A percentile compares a stretch with the other conserved stretches of the same genome.
Conservation (phyloP, 768 basidiomycete species). For the Boletus fagicola region DNA sequence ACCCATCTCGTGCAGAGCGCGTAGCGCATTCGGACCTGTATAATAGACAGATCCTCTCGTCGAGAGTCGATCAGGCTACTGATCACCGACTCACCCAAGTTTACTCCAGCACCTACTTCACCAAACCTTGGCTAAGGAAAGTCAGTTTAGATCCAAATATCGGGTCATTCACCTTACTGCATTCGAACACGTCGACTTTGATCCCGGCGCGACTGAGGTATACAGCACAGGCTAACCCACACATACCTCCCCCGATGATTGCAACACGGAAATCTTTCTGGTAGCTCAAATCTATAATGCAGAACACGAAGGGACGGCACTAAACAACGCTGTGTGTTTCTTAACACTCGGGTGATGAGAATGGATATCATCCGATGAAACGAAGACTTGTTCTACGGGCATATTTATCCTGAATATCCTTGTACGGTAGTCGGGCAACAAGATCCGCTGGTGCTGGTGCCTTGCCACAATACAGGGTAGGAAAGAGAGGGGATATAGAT, state of each 20-base stretch:
- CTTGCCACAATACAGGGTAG: neutral
- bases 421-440: neutral
- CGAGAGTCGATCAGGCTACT: neutral
- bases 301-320: neutral
- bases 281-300: neutral
- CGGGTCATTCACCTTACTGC: conserved; percentile 33
- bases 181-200: conserved; percentile 50
- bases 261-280: conserved; percentile 47
- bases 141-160: neutral
- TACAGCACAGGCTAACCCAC: conserved; percentile 49
- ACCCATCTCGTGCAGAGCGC: conserved; percentile 44
- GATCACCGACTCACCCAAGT: conserved; percentile 37
- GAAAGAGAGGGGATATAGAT: neutral
- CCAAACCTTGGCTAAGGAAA: conserved; percentile 42
- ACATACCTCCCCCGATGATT: conserved; percentile 56
- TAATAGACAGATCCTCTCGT: neutral
- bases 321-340: neutral
- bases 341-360: neutral
- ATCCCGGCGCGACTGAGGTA: conserved; percentile 43
- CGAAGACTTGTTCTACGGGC: neutral
- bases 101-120: conserved; percentile 57
- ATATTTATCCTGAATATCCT: neutral
- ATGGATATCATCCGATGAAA: neutral
- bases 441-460: neutral
- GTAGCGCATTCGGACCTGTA: conserved; percentile 50